Conservation (phyloP, 306 rosid genomes). For the Pueraria montana region DNA sequence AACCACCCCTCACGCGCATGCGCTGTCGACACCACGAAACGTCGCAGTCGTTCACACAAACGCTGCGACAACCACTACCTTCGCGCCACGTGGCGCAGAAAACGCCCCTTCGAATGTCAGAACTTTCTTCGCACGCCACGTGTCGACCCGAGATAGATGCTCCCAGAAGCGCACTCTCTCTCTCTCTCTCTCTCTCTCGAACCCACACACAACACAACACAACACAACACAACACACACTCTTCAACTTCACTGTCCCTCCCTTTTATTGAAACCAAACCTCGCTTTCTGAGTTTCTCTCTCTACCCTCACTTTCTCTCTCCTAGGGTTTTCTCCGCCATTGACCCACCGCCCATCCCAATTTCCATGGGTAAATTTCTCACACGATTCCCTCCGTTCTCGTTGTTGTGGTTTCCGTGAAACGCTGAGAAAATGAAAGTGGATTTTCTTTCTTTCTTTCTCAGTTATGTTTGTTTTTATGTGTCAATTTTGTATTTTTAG, state of each 20-base stretch:
- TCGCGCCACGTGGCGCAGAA: conserved; percentile 42
- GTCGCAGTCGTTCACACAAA: conserved; percentile 43
- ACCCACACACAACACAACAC: neutral
- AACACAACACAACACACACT: conserved; percentile 28
- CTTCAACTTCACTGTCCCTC: conserved; percentile 52
- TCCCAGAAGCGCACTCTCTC: conserved; percentile 44
- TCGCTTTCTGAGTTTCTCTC: conserved; percentile 17
- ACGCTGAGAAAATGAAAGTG: neutral
- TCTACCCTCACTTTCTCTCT: conserved; percentile 31
- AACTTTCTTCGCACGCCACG: conserved; percentile 52
- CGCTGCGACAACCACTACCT: conserved; percentile 29
- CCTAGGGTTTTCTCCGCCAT: conserved; percentile 62
- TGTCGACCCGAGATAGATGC: conserved; percentile 47
- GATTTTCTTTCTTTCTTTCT: neutral
- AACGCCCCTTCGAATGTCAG: conserved; percentile 39
- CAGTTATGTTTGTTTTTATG: neutral
- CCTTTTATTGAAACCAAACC: neutral
- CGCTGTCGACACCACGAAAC: conserved; percentile 29
- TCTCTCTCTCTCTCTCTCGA: neutral
- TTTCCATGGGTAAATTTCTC: conserved; percentile 49
- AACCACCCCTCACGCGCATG: neutral
- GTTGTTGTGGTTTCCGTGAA: conserved; percentile 32
- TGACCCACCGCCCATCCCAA: neutral
- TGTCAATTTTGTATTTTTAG: neutral
- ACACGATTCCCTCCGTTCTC: neutral